phyloP scores from a whole-genome alignment of 2,329 filamentous ascomycete genomes.

The Colletotrichum tamarilloi region DNA sequence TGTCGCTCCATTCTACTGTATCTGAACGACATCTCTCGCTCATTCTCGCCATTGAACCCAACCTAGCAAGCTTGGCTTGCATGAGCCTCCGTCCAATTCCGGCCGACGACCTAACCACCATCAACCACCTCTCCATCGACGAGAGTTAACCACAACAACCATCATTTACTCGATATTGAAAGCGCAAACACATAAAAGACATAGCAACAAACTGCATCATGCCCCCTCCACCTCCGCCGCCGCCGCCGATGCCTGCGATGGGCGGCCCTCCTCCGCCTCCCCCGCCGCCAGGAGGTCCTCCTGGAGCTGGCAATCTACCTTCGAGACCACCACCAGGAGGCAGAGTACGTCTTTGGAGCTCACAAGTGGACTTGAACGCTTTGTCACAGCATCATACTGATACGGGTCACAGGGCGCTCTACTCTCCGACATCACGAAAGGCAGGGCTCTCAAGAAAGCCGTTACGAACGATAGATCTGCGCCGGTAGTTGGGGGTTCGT shows the following conservation, averaged over 20 bases:
- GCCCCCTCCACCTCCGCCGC: constrained; percentile 76
- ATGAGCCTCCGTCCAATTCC: constrained; percentile 2
- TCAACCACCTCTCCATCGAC: constrained; percentile 10
- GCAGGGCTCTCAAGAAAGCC: constrained; percentile 82
- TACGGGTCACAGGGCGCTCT: constrained; percentile 76
- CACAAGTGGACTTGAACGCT: not conserved
- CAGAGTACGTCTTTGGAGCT: constrained; percentile 65
- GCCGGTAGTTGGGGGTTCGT: constrained; percentile 71
- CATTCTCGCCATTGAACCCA: not conserved
- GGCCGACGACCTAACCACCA: constrained; percentile 35
- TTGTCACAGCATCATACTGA: constrained; percentile 24
- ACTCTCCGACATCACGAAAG: constrained; percentile 88
- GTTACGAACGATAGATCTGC: constrained; percentile 94
- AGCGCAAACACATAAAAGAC: not conserved
- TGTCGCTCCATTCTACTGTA: constrained; percentile 8
- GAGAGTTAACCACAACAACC: not conserved
- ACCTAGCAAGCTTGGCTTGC: not conserved
- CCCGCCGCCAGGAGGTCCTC: constrained; percentile 60
- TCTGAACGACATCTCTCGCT: constrained; percentile 23
- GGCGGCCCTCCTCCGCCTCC: constrained; percentile 74
- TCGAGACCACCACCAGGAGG: constrained; percentile 65
- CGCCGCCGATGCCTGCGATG: constrained; percentile 66
- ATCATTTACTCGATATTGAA: not conserved
- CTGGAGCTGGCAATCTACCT: constrained; percentile 61
- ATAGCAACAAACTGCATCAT: constrained; percentile 39